Percentiles rank a stretch among this genome's conserved stretches.
phyloP scores from a whole-genome alignment of 2,329 filamentous ascomycete genomes.

The Fusarium hainanense region DNA sequence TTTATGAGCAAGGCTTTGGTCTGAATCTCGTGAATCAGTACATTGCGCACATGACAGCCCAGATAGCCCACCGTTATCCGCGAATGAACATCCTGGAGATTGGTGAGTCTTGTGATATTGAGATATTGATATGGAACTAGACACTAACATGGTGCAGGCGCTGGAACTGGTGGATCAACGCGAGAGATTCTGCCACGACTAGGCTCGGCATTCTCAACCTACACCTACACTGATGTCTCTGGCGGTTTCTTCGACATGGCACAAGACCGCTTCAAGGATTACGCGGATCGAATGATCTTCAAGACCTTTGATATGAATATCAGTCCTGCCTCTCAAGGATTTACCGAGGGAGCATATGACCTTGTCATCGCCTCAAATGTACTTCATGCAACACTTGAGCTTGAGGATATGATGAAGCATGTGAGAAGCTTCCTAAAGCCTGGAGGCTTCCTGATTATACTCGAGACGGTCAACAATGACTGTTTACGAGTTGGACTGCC shows the following conservation, averaged over 20 bases:
- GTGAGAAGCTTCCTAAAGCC: background rate
- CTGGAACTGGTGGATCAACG: background rate
- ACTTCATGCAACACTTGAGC: background rate
- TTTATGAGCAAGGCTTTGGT: too few relatives aligned
- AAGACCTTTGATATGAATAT: conserved; percentile 3
- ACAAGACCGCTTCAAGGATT: background rate
- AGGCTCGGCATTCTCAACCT: background rate
- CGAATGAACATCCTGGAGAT: too few relatives aligned
- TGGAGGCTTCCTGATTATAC: conserved; percentile 1
- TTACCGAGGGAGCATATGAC: background rate
- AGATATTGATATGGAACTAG: too few relatives aligned
- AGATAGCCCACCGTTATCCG: too few relatives aligned
- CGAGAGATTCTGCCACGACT: background rate
- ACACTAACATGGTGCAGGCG: background rate
- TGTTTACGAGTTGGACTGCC: background rate
- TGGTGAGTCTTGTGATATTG: too few relatives aligned
- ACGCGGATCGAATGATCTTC: background rate
- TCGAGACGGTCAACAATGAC: background rate
- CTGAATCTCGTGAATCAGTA: too few relatives aligned
- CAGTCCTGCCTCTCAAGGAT: background rate
- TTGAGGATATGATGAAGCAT: background rate
- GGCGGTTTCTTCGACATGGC: conserved; percentile 10
- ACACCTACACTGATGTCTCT: conserved; percentile 13
- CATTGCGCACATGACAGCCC: too few relatives aligned
- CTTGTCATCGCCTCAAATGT: background rate